phyloP scores from a whole-genome alignment of 2,329 filamentous ascomycete species.

The Hysterium pulicare region DNA sequence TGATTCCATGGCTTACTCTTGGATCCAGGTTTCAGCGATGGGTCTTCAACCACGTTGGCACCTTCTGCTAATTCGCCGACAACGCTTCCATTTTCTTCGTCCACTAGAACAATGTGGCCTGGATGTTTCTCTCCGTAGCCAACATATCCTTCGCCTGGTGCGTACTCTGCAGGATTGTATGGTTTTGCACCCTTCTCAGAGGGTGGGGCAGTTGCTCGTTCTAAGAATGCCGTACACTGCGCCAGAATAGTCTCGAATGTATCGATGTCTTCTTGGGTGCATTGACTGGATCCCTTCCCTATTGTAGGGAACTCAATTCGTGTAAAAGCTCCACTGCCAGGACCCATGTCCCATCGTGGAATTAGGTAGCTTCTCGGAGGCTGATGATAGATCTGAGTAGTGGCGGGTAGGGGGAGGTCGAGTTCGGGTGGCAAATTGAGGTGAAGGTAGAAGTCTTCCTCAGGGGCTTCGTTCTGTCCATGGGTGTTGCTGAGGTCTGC shows the following conservation, averaged over 20 bases:
- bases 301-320: conserved; percentile 82
- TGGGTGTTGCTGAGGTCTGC: conserved; percentile 55
- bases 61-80: conserved; percentile 86
- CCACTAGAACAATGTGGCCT: conserved; percentile 87
- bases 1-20: conserved; percentile 63
- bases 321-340: conserved; percentile 85
- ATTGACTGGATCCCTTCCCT: conserved; percentile 60
- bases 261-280: conserved; percentile 86
- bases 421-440: conserved; percentile 92
- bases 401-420: conserved; percentile 87
- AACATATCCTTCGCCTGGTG: conserved; percentile 74
- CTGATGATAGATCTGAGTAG: conserved; percentile 96
- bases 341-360: conserved; percentile 89
- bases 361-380: conserved; percentile 91
- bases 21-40: conserved; percentile 74
- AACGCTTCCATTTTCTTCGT: conserved; percentile 94
- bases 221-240: conserved; percentile 95
- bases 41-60: conserved; percentile 75
- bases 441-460: conserved; percentile 93
- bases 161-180: conserved; percentile 82
- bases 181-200: conserved; percentile 33
- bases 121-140: conserved; percentile 37
- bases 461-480: conserved; percentile 50
- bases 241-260: conserved; percentile 97
- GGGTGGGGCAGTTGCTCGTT: conserved; percentile 67